Conservation (phyloP, 2,329 filamentous ascomycete genomes). For the Hymenoscyphus repandus region DNA sequence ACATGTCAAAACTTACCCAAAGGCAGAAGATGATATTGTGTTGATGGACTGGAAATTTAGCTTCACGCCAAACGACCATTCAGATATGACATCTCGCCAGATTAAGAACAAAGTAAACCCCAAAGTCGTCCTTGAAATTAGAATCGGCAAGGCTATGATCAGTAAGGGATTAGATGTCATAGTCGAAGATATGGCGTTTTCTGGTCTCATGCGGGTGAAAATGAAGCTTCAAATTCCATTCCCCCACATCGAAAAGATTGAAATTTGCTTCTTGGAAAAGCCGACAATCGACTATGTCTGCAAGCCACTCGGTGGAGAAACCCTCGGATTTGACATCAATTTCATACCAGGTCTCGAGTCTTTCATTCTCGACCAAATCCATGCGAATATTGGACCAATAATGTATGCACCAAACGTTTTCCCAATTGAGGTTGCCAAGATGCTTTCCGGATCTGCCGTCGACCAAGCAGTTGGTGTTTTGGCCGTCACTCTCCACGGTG, state of each 20-base stretch:
- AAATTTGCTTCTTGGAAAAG: constrained; percentile 88
- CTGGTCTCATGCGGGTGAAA: constrained; percentile 92
- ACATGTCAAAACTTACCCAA: constrained; percentile 97
- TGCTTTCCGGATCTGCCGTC: constrained; percentile 88
- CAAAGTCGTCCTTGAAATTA: constrained; percentile 90
- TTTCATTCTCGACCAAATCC: constrained; percentile 95
- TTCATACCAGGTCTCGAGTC: constrained; percentile 91
- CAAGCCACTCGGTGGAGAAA: constrained; percentile 94
- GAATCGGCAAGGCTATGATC: constrained; percentile 91
- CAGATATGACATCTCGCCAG: constrained; percentile 85
- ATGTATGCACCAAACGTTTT: constrained; percentile 98
- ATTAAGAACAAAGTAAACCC: constrained; percentile 95
- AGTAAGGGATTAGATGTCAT: constrained; percentile 97
- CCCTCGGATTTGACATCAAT: constrained; percentile 96
- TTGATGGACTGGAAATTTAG: constrained; percentile 99
- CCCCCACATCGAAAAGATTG: constrained; percentile 89
- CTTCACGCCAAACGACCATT: constrained; percentile 92
- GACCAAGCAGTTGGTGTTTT: constrained; percentile 95
- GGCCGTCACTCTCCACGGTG: constrained; percentile 85
- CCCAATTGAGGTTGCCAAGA: constrained; percentile 96
- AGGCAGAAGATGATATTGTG: constrained; percentile 89
- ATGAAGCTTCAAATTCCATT: constrained; percentile 96
- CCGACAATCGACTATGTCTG: constrained; percentile 95
- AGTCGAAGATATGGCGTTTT: constrained; percentile 95
- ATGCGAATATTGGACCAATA: constrained; percentile 89